phyloP scores from a whole-genome alignment of 1,284 basidiomycete species.

The Hypsizygus ulmarius region DNA sequence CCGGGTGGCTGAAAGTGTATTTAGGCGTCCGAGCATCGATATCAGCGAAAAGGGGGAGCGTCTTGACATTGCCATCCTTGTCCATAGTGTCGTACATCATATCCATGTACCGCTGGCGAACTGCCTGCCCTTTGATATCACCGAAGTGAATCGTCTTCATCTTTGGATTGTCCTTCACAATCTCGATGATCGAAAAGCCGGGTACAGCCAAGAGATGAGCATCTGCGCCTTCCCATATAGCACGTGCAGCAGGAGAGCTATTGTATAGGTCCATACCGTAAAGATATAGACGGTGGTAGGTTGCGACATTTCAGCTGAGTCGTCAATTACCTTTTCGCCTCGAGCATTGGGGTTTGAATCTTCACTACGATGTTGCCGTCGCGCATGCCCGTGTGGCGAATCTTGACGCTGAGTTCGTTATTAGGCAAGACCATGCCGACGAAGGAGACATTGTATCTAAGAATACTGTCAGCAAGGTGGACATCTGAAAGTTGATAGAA shows the following conservation, averaged over 20 bases:
- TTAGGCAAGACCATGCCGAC: conserved; percentile 98
- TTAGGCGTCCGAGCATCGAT: conserved; percentile 89
- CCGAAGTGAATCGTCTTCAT: conserved; percentile 98
- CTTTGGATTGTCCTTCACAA: conserved; percentile 97
- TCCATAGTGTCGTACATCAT: conserved; percentile 98
- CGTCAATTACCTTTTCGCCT: conserved; percentile 90
- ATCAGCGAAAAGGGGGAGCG: conserved; percentile 90
- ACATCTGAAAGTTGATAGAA: conserved; percentile 21
- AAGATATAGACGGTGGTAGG: conserved; percentile 95
- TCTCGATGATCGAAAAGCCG: conserved; percentile 97
- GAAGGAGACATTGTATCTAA: conserved; percentile 86
- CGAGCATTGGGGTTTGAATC: conserved; percentile 85
- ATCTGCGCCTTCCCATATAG: conserved; percentile 97
- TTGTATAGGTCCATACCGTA: conserved; percentile 99
- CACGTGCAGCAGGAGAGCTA: conserved; percentile 87
- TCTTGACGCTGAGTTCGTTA: conserved; percentile 84
- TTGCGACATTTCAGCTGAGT: conserved; percentile 91
- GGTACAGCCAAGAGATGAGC: conserved; percentile 91
- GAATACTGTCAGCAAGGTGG: conserved; percentile 13
- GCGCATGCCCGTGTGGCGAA: conserved; percentile 89
- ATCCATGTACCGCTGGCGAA: conserved; percentile 98
- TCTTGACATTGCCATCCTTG: conserved; percentile 93
- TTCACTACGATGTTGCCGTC: conserved; percentile 92
- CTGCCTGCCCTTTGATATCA: conserved; percentile 97
- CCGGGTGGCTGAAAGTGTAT: conserved; percentile 97